Evolutionary conservation across 495 filamentous ascomycete species (phyloP).

Genomic region (Neurospora sp.): DNA sequence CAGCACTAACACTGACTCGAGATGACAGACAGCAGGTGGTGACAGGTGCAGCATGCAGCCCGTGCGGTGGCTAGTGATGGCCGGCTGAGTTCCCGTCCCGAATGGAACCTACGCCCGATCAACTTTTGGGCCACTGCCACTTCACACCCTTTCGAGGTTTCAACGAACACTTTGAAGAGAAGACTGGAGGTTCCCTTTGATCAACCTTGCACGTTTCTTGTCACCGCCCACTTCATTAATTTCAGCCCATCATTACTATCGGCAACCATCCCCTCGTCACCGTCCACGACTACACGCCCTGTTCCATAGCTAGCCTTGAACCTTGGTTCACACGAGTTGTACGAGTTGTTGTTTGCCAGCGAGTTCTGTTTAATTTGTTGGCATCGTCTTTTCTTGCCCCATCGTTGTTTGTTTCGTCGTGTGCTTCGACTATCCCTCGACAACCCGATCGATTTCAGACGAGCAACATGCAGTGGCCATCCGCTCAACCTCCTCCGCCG

Average conservation of each 20-base stretch:
- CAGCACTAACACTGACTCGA: background rate
- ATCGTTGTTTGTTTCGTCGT: background rate
- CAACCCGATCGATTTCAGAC: background rate
- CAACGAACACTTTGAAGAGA: background rate
- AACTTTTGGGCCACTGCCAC: background rate
- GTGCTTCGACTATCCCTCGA: background rate
- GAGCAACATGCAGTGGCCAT: conserved; percentile 10
- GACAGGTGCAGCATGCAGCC: background rate
- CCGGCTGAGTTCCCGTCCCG: background rate
- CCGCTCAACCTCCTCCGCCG: conserved; percentile 16
- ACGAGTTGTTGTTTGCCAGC: background rate
- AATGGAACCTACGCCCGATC: background rate
- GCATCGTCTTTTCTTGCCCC: background rate
- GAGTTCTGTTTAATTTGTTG: background rate
- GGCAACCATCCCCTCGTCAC: background rate
- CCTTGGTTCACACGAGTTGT: background rate
- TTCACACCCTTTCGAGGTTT: background rate
- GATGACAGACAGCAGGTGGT: background rate
- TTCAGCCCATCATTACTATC: background rate
- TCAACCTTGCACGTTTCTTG: background rate
- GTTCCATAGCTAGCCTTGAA: background rate
- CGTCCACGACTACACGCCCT: background rate
- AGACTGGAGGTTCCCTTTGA: background rate
- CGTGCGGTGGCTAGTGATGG: background rate
- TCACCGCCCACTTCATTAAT: background rate